phyloP scores from a whole-genome alignment of 2,329 filamentous ascomycete species.

The Plenodomus biglobosus region DNA sequence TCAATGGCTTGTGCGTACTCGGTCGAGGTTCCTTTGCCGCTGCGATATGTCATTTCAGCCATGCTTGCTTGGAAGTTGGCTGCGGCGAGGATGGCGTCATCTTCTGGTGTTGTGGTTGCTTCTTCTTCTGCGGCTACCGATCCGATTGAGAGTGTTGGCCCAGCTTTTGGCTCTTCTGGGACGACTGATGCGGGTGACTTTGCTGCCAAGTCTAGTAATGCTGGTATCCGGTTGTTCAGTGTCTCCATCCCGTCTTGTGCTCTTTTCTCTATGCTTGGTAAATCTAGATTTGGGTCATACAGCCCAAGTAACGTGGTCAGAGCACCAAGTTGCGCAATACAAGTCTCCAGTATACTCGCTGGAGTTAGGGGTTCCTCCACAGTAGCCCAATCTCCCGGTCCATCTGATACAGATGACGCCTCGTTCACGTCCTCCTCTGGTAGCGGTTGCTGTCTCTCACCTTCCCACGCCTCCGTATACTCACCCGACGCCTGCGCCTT shows the following conservation, averaged over 20 bases:
- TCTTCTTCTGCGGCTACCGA: conserved; percentile 21
- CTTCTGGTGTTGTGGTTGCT: conserved; percentile 45
- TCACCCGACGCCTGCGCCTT: conserved; percentile 29
- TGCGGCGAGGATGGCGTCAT: conserved; percentile 57
- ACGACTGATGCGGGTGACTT: conserved; percentile 18
- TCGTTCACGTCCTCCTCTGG: conserved; percentile 26
- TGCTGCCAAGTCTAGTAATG: conserved; percentile 50
- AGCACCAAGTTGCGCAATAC: conserved; percentile 61
- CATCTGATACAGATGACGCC: conserved; percentile 28
- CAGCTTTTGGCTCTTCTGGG: conserved; percentile 29
- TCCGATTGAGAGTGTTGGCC: conserved; percentile 39
- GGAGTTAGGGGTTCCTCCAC: conserved; percentile 68
- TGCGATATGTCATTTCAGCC: conserved; percentile 60
- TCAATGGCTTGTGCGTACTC: conserved; percentile 55
- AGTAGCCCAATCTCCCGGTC: conserved; percentile 63
- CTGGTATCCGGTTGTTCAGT: conserved; percentile 56
- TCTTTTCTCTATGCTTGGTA: conserved; percentile 57
- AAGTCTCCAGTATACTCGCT: conserved; percentile 66
- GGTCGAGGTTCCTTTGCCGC: conserved; percentile 51
- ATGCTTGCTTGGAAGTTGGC: conserved; percentile 60
- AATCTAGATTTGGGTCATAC: conserved; percentile 49
- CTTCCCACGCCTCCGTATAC: conserved; percentile 24
- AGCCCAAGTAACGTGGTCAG: conserved; percentile 52
- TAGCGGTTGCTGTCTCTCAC: conserved; percentile 9
- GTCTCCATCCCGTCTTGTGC: conserved; percentile 59